Base-by-base conservation (phyloP, 176 grass and related monocot genomes). In the Melocanna baccifera region DNA sequence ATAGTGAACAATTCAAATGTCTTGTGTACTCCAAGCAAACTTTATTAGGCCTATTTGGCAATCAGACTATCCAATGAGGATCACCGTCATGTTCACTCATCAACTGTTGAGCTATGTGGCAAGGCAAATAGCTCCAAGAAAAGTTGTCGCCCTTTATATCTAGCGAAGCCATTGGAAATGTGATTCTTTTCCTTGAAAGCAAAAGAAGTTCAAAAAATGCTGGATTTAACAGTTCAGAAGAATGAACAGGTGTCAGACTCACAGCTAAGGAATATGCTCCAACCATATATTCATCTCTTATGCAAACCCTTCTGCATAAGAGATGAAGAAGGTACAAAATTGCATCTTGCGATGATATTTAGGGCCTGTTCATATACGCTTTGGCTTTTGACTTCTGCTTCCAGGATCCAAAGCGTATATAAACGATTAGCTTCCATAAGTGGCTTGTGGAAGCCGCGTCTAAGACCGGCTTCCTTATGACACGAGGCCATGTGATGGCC, bases 121-220 rank as follows among this genome's bases (percentile, higher is more conserved):
- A 79, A 56, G 79, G 75, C 42, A 85, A 81, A 69, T 66, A 66
- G 46, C 19, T 76, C 23, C 67, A 64, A 18, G 18, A 69, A 84
- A 85, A 85, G 65, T 46, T 19, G 22, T 19, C 25, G 16, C 65
- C 71, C 62, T 84, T 85, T 76, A 58, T 71, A 71, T 88, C 59
- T 32, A 73, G 56, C 8, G 6, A 86, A 69, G 41, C 30, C 46
- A 73, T 42, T 43, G 46, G 62, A 86, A 67, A 48, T 39, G 10
- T 42, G 80, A 79, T 84, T 78, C 52, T 69, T 91, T 84, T 80
- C 80, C 69, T 69, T 14, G 11, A 73, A 75, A 76, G 57, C 16
- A 82, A 88, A 85, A 88, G 57, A 84, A 45, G 53, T 76, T 61
- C 55, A 87, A 63, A 78, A 58, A 78, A 81, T 78, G 82, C 77